Evolutionary conservation across 2,329 filamentous ascomycete species (phyloP), one percentile per base, ranked within the genome.

Genomic region (Neophaeococcomyces aloes): DNA sequence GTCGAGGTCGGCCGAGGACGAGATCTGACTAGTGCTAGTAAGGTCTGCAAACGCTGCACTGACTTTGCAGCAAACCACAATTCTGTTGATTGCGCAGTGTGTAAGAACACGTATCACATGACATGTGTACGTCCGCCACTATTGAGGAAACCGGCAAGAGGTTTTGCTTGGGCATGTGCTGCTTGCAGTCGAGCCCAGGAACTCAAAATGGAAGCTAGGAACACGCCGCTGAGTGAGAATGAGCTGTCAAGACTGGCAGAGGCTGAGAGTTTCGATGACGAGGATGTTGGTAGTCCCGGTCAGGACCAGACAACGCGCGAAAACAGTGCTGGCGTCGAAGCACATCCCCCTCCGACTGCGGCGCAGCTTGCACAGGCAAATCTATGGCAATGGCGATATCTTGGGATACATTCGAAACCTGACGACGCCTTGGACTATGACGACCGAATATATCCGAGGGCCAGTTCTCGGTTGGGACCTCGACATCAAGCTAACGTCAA

Each of bases 371-470:
- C 91, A 46, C 83, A 95, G 54, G 87, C 89, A 25, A 91, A 86
- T 57, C 76, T 95, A 57, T 98, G 91, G 91, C 88, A 87, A 2
- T 96, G 91, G 68, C 79, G 91, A 48, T 98, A 98, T 62, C 69
- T 98, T 5, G 91, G 91, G 29, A 87, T 94, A 53, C 91, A 98
- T 65, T 95, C 88, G 65, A 84, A 87, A 53, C 83, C 91, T 1
- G 88, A 96, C 62, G 91, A 98, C 66, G 91, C 86, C 0, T 70
- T 98, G 23, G 91, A 98, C 61, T 94, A 94, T 59, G 91, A 98
- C 58, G 91, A 98, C 62, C 81, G 91, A 51, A 96, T 98, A 52
- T 96, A 96, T 59, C 91, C 91, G 7, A 82, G 91, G 52, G 89
- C 91, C 13, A 93, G 88, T 59, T 96, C 91, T 44, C 82, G 91